Base-by-base conservation (phyloP, 306 rosid genomes). In the Astragalus glycyphyllos region DNA sequence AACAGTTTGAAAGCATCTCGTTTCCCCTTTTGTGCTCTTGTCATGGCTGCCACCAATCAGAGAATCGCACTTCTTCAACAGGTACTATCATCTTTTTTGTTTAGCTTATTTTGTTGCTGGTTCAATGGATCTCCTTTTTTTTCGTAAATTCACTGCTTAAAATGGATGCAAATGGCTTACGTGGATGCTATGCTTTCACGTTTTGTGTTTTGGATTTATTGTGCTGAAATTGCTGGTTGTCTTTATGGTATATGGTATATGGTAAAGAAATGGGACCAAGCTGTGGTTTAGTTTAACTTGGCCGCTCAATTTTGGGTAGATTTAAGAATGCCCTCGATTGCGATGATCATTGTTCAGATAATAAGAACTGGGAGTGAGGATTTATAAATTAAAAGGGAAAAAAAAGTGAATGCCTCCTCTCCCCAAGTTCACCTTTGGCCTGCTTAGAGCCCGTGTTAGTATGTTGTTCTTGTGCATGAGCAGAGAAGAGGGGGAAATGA, bases 11-110 rank as follows among this genome's bases (percentile, higher is more conserved):
- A 95, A 82, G 99, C 99, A 7, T 91, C 99, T 0, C 45, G 96
- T 11, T 95, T 81, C 55, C 99, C 99, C 0, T 95, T 95, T 63
- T 95, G 99, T 79, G 99, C 97, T 8, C 84, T 89, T 5, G 99
- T 95, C 8, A 91, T 91, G 97, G 91, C 96, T 0, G 90, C 99
- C 4, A 84, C 97, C 1, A 95, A 95, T 70, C 99, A 91, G 81
- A 86, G 99, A 82, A 95, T 95, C 5, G 91, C 97, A 0, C 76
- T 95, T 59, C 97, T 91, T 81, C 97, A 95, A 73, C 99, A 87
- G 97, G 99, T 76, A 17, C 15, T 61, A 31, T 31, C 34, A 17
- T 41, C 42, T 17, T 8, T 0, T 2, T 17, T 49, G 35, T 65
- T 48, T 67, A 16, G 7, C 29, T 55, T 32, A 9, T 15, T 9